Conservation (phyloP, 1,139 yeast species). For the Ashbya aceris region DNA sequence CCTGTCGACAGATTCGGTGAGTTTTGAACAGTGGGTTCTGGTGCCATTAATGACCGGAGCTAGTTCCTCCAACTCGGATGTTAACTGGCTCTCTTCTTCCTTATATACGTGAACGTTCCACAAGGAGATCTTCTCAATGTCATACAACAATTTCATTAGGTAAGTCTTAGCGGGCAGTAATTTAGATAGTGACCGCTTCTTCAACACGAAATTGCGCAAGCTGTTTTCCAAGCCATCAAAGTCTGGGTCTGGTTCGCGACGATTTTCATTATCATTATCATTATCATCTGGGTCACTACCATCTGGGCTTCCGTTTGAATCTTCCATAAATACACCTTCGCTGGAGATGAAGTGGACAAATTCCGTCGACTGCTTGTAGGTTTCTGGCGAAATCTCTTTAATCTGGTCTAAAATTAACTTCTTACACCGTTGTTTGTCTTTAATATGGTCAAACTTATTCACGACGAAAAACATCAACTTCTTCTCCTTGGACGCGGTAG, state of each 20-base stretch:
- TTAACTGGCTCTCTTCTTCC: constrained; percentile 39
- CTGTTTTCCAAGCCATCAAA: constrained; percentile 82
- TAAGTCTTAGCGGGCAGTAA: constrained; percentile 88
- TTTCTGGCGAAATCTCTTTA: constrained; percentile 80
- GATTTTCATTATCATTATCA: constrained; percentile 22
- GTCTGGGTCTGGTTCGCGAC: constrained; percentile 39
- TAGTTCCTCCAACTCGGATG: constrained; percentile 43
- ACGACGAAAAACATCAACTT: constrained; percentile 89
- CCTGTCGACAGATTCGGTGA: constrained; percentile 52
- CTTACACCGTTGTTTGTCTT: constrained; percentile 70
- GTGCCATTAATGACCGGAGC: constrained; percentile 57
- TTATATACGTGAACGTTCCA: constrained; percentile 51
- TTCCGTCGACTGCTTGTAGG: constrained; percentile 75
- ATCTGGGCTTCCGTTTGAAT: constrained; percentile 30
- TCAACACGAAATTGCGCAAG: constrained; percentile 75
- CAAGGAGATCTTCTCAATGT: constrained; percentile 50
- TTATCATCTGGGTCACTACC: constrained; percentile 34
- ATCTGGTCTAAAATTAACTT: constrained; percentile 76
- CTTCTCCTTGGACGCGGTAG: constrained; percentile 86
- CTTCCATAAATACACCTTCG: constrained; percentile 33
- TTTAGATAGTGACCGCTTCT: constrained; percentile 82
- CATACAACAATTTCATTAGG: constrained; percentile 57
- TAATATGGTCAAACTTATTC: constrained; percentile 79
- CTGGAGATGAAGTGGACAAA: constrained; percentile 94
- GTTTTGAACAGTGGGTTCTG: constrained; percentile 42